Evolutionary conservation across 305 asterid genomes (phyloP).

Genomic region (Withania somnifera): DNA sequence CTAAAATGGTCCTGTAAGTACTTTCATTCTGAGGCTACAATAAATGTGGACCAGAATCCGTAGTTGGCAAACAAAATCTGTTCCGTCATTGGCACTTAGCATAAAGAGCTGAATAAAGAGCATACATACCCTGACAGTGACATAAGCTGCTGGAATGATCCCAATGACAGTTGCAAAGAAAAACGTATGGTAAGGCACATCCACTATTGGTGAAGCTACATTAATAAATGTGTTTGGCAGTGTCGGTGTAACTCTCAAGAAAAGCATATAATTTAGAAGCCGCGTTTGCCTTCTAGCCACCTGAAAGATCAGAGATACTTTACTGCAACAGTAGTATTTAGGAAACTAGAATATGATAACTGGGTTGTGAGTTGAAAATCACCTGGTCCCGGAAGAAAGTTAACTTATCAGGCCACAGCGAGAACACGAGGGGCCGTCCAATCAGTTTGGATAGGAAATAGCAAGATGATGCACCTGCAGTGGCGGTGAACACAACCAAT

Average conservation of each 20-base stretch:
- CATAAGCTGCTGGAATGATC: conserved; percentile 82
- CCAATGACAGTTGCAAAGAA: conserved; percentile 79
- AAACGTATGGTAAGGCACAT: conserved; percentile 81
- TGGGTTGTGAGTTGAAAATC: background rate
- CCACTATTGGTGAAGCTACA: conserved; percentile 95
- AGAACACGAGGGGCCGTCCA: conserved; percentile 82
- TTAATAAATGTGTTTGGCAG: conserved; percentile 88
- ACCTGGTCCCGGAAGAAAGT: conserved; percentile 83
- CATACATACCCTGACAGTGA: conserved; percentile 73
- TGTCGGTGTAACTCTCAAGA: conserved; percentile 92
- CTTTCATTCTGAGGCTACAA: background rate
- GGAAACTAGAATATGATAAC: background rate
- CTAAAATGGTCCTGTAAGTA: background rate
- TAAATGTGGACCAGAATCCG: background rate
- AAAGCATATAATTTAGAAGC: conserved; percentile 85
- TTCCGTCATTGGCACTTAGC: background rate
- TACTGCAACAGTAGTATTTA: background rate
- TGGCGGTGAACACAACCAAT: conserved; percentile 80
- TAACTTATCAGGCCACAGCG: conserved; percentile 87
- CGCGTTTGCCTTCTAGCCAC: conserved; percentile 65
- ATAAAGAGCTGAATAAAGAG: background rate
- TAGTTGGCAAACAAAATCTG: background rate
- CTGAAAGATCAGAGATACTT: conserved; percentile 20
- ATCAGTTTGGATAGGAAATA: conserved; percentile 72
- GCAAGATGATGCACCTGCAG: conserved; percentile 95